Conservation (phyloP, 345 rosid species). For the Cardiospermum halicacabum region DNA sequence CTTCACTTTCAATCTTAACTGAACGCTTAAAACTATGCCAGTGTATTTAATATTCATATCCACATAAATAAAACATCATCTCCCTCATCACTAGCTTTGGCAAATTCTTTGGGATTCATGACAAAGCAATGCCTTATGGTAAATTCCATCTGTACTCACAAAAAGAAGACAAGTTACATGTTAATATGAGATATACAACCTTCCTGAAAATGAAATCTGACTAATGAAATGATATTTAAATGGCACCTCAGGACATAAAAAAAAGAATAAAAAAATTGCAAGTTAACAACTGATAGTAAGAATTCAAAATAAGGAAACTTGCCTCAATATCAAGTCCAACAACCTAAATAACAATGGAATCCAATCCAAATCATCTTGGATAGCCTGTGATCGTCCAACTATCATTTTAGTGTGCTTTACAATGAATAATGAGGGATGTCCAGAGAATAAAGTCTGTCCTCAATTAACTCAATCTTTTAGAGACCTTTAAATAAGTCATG, state of each 20-base stretch:
- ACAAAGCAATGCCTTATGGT: conserved; percentile 76
- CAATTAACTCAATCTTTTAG: neutral
- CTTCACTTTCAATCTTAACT: conserved; percentile 58
- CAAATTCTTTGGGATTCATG: conserved; percentile 64
- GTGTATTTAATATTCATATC: conserved; percentile 81
- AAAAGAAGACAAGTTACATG: neutral
- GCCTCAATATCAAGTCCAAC: neutral
- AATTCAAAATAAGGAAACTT: no score
- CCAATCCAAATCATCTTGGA: neutral
- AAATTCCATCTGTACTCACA: conserved; percentile 62
- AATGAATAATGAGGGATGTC: no score
- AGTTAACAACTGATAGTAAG: no score
- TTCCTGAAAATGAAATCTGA: conserved; percentile 8
- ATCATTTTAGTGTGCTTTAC: neutral
- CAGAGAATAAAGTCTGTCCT: no score
- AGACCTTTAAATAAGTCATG: neutral
- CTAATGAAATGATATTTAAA: neutral
- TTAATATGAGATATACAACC: neutral
- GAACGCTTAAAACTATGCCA: conserved; percentile 91
- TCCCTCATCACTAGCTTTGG: conserved; percentile 63
- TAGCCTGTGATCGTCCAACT: neutral
- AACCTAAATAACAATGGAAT: neutral
- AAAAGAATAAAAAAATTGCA: neutral
- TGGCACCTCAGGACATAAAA: neutral
- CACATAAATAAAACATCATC: conserved; percentile 90